A percentile compares a stretch with the other conserved stretches of the same genome.
phyloP scores from a whole-genome alignment of 2,329 filamentous ascomycete genomes.

The Neopestalotiopsis rosae region DNA sequence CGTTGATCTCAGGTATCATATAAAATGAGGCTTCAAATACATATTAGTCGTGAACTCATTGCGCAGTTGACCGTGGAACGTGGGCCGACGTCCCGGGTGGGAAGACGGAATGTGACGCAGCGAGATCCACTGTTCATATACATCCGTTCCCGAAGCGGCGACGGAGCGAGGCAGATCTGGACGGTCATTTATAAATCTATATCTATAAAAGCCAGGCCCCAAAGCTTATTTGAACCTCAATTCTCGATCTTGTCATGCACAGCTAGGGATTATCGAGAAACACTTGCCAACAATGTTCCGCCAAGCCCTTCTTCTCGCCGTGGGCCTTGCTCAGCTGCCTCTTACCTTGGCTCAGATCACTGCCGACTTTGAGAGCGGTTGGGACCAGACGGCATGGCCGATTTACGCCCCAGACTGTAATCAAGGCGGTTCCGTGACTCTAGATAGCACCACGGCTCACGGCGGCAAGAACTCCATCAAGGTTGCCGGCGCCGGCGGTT shows the following conservation, averaged over 20 bases:
- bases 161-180: conserved; percentile 28
- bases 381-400: conserved; percentile 62
- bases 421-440: conserved; percentile 61
- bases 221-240: conserved; percentile 8
- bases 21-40: background rate
- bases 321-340: conserved; percentile 52
- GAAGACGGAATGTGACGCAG: background rate
- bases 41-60: background rate
- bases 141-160: conserved; percentile 22
- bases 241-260: background rate
- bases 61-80: background rate
- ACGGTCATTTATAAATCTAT: conserved; percentile 33
- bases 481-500: conserved; percentile 58
- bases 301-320: conserved; percentile 35
- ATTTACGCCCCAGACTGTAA: conserved; percentile 64
- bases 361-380: conserved; percentile 63
- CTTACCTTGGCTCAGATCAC: conserved; percentile 57
- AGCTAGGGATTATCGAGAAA: background rate
- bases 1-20: background rate
- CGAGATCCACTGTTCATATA: background rate
- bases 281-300: background rate
- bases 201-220: conserved; percentile 23
- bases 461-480: conserved; percentile 60
- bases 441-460: conserved; percentile 62
- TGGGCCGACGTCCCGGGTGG: background rate